A percentile compares a stretch with the other conserved stretches of the same genome.
Evolutionary conservation across 345 rosid genomes (phyloP).

Genomic region (Fremontodendron californicum): DNA sequence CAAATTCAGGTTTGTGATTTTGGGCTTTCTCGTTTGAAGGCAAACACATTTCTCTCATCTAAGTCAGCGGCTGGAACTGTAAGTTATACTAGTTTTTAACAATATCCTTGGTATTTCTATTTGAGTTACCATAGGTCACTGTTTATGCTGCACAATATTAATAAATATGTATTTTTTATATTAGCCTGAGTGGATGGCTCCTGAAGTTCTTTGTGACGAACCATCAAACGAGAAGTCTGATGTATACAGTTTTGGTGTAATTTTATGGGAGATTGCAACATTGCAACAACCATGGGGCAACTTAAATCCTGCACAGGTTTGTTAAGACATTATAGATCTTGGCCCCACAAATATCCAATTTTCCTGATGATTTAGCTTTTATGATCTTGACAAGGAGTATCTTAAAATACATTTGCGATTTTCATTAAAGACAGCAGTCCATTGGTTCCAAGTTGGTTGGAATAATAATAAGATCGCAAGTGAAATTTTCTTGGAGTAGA

Average conservation of each 20-base stretch:
- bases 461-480: background rate
- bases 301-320: slow-evolving; percentile 95
- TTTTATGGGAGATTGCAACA: slow-evolving; percentile 97
- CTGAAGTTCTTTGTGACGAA: slow-evolving; percentile 96
- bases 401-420: background rate
- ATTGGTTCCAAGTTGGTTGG: background rate
- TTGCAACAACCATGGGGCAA: slow-evolving; percentile 96
- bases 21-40: slow-evolving; percentile 96
- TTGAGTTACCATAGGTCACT: background rate
- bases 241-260: slow-evolving; percentile 92
- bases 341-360: background rate
- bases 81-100: slow-evolving; percentile 39
- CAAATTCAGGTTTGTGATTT: slow-evolving; percentile 85
- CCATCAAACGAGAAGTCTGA: slow-evolving; percentile 96
- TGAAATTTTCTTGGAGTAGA: background rate
- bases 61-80: slow-evolving; percentile 99
- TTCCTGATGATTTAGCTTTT: background rate
- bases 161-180: slow-evolving; percentile 13
- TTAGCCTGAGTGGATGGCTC: slow-evolving; percentile 99
- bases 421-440: background rate
- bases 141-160: slow-evolving; percentile 7
- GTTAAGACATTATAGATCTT: slow-evolving; percentile 14
- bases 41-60: slow-evolving; percentile 91
- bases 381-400: background rate
- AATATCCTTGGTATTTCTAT: slow-evolving; percentile 3